phyloP scores from a whole-genome alignment of 495 filamentous ascomycete genomes.

The Penicillium egyptiacum region DNA sequence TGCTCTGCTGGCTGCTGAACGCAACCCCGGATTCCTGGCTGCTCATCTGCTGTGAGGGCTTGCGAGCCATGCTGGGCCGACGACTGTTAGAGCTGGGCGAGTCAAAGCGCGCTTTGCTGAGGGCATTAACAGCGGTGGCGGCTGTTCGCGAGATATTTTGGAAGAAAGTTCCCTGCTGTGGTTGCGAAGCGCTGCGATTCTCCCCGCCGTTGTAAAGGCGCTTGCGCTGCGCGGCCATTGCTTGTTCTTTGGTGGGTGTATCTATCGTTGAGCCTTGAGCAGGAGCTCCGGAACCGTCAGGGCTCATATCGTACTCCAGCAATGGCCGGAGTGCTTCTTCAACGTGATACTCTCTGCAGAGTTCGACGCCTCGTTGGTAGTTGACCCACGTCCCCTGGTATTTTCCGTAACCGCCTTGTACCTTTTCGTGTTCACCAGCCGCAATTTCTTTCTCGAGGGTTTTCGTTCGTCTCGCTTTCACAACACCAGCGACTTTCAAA shows the following conservation, averaged over 20 bases:
- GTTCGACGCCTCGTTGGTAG: constrained; percentile 84
- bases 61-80: constrained; percentile 48
- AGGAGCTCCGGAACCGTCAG: constrained; percentile 65
- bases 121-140: constrained; percentile 86
- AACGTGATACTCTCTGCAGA: constrained; percentile 91
- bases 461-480: constrained; percentile 95
- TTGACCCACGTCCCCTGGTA: constrained; percentile 99
- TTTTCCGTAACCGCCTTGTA: constrained; percentile 97
- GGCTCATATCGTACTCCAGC: constrained; percentile 82
- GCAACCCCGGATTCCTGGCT: constrained; percentile 62
- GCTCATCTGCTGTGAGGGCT: constrained; percentile 60
- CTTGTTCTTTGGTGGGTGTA: constrained; percentile 98
- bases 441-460: constrained; percentile 97
- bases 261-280: constrained; percentile 62
- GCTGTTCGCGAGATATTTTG: constrained; percentile 93
- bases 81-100: constrained; percentile 62
- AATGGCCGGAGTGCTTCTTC: constrained; percentile 82
- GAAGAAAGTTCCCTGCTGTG: constrained; percentile 81
- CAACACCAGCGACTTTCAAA: constrained; percentile 91
- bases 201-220: constrained; percentile 76
- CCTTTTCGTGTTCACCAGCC: constrained; percentile 94
- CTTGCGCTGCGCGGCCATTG: constrained; percentile 96
- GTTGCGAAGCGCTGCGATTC: constrained; percentile 61
- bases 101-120: constrained; percentile 92
- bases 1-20: constrained; percentile 65